Evolutionary conservation across 345 rosid genomes (phyloP).

Genomic region (Angophora floribunda): DNA sequence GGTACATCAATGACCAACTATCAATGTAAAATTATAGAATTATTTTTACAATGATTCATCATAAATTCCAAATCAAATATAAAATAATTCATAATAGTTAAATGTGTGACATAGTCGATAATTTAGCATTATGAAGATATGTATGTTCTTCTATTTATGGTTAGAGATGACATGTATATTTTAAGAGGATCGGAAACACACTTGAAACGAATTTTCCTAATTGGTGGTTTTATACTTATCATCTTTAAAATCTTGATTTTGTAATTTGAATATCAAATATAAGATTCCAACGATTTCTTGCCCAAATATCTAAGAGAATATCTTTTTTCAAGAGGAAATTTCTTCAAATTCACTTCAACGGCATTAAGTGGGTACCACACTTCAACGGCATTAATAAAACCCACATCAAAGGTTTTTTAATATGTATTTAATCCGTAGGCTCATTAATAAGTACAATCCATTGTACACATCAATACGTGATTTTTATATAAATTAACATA

Average conservation of each 20-base stretch:
- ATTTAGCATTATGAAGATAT: neutral
- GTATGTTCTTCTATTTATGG: neutral
- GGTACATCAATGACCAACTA: neutral
- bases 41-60: neutral
- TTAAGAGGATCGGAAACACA: rapidly evolving
- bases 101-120: neutral
- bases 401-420: no score
- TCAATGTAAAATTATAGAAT: neutral
- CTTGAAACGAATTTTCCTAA: neutral
- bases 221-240: neutral
- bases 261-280: neutral
- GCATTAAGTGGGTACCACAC: neutral
- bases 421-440: neutral
- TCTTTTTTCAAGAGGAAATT: neutral
- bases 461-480: neutral
- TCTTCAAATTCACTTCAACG: neutral
- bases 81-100: neutral
- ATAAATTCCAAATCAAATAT: neutral
- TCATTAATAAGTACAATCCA: neutral
- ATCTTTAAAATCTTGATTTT: neutral
- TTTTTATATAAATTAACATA: neutral
- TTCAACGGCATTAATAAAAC: no score
- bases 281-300: neutral
- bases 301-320: neutral
- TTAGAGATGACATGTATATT: neutral